A percentile compares a stretch with the other conserved stretches of the same genome.
Conservation (phyloP, 345 rosid genomes). For the Lumnitzera racemosa region DNA sequence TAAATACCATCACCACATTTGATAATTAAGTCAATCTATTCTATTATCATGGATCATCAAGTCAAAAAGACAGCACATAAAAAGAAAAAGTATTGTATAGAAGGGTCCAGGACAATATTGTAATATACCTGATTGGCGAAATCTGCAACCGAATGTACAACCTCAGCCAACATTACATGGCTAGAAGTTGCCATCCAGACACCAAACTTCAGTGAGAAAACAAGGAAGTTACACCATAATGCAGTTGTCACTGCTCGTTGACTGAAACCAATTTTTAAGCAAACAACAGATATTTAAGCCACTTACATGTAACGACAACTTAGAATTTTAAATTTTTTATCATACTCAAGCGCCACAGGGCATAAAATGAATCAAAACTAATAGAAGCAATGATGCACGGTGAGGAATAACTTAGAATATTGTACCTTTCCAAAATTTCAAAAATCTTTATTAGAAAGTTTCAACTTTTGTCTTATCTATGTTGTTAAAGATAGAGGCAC, state of each 20-base stretch:
- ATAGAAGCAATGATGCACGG: too few relatives aligned
- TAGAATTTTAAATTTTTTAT: neutral
- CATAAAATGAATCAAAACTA: too few relatives aligned
- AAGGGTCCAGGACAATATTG: neutral
- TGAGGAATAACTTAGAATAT: too few relatives aligned
- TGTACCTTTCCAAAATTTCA: too few relatives aligned
- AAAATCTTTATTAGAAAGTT: too few relatives aligned
- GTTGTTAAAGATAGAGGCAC: too few relatives aligned
- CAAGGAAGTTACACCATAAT: constrained; percentile 93
- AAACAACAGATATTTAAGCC: constrained; percentile 9
- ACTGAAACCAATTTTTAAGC: constrained; percentile 33
- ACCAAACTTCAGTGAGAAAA: constrained; percentile 89
- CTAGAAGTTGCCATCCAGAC: constrained; percentile 89
- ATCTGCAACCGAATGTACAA: constrained; percentile 89
- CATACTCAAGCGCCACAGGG: too few relatives aligned
- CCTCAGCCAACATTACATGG: constrained; percentile 97
- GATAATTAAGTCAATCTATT: constrained; percentile 1
- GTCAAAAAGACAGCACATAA: neutral
- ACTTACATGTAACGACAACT: neutral
- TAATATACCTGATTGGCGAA: constrained; percentile 85
- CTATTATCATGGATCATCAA: neutral
- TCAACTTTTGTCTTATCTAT: too few relatives aligned
- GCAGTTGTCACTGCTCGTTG: constrained; percentile 98
- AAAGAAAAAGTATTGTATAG: neutral
- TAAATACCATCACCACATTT: constrained; percentile 31